A percentile compares a stretch with the other conserved stretches of the same genome.
Conservation (phyloP, 1,284 basidiomycete genomes). For the Lentinus polychrous region DNA sequence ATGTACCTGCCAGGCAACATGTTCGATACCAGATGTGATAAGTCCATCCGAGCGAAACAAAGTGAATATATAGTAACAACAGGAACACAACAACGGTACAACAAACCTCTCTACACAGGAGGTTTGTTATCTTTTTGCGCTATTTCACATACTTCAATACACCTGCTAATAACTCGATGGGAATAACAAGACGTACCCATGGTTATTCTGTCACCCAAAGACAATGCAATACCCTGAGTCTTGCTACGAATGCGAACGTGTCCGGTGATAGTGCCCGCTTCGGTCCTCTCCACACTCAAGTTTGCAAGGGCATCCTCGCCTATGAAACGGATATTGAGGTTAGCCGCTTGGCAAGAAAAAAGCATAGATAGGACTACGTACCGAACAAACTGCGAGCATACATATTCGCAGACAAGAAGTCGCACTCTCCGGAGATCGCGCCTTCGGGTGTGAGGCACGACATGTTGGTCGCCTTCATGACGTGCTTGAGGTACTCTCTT, state of each 20-base stretch:
- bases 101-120: constrained; percentile 27
- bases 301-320: constrained; percentile 97
- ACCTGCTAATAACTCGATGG: not conserved
- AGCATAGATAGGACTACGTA: constrained; percentile 28
- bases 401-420: constrained; percentile 91
- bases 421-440: constrained; percentile 85
- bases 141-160: no score
- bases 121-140: constrained; percentile 64
- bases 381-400: constrained; percentile 90
- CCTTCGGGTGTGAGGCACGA: constrained; percentile 93
- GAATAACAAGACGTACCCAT: constrained; percentile 58
- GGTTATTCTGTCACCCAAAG: constrained; percentile 89
- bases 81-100: constrained; percentile 13
- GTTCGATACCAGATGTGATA: no score
- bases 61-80: constrained; percentile 7
- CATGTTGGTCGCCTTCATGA: constrained; percentile 95
- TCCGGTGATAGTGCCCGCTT: constrained; percentile 75
- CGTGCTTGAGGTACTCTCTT: constrained; percentile 79
- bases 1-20: no score
- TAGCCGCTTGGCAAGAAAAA: not conserved
- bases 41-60: not conserved
- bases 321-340: constrained; percentile 21
- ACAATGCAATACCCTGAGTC: constrained; percentile 93
- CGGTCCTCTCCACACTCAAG: constrained; percentile 87
- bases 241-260: constrained; percentile 93